Evolutionary conservation across 2,329 filamentous ascomycete species (phyloP).

Genomic region (Apiospora saccharicola): DNA sequence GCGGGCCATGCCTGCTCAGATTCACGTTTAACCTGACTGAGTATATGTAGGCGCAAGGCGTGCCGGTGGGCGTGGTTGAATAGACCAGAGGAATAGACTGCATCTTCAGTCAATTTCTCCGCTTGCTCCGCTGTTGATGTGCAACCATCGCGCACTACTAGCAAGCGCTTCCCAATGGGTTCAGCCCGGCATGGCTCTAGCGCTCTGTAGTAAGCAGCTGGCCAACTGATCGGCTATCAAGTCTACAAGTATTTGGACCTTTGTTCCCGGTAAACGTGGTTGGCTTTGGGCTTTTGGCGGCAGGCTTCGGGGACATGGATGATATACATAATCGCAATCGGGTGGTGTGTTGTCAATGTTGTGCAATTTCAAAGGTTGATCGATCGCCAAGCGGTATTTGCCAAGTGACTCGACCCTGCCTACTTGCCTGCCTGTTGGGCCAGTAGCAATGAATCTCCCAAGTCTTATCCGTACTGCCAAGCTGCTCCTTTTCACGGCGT

Average conservation of each 20-base stretch:
- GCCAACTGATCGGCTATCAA: neutral
- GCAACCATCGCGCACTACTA: conserved; percentile 7
- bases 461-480: neutral
- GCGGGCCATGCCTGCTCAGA: conserved; percentile 1
- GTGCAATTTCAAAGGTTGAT: conserved; percentile 2
- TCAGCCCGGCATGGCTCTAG: conserved; percentile 8
- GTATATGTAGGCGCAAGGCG: neutral
- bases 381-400: neutral
- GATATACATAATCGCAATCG: neutral
- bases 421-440: neutral
- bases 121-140: conserved; percentile 7
- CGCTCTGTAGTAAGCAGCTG: neutral
- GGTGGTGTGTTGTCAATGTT: neutral
- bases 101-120: neutral
- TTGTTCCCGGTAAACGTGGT: neutral
- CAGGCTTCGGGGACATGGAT: neutral
- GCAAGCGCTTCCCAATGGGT: neutral
- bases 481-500: neutral
- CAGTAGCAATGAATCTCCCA: neutral
- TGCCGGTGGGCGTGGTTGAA: neutral
- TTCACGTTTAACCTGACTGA: neutral
- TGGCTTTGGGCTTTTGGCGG: neutral
- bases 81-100: neutral
- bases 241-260: neutral
- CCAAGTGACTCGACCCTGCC: neutral